phyloP scores from a whole-genome alignment of 108 stramenopile species.

The Nitzschia sp. region DNA sequence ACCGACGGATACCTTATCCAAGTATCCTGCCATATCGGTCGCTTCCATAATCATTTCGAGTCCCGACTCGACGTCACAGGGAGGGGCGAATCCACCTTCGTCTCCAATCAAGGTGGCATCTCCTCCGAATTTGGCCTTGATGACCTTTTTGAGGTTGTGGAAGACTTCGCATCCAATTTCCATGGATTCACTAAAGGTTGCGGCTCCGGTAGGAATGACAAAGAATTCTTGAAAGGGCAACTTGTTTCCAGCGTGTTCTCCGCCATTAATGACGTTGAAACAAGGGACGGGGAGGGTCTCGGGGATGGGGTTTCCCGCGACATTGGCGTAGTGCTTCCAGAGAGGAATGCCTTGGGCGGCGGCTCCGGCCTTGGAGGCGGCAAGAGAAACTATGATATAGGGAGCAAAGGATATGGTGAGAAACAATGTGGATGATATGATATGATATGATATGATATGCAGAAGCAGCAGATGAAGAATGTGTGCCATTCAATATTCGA shows the following conservation, averaged over 20 bases:
- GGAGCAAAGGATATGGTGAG: slow-evolving; percentile 2
- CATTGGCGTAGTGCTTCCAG: slow-evolving; percentile 98
- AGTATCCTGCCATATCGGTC: slow-evolving; percentile 92
- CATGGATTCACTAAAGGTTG: slow-evolving; percentile 95
- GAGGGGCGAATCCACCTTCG: slow-evolving; percentile 99
- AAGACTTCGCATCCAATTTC: slow-evolving; percentile 98
- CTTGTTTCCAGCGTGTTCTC: slow-evolving; percentile 98
- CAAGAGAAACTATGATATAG: slow-evolving; percentile 82
- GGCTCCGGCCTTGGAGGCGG: slow-evolving; percentile 97
- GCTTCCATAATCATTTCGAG: slow-evolving; percentile 99
- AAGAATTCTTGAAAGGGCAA: slow-evolving; percentile 99
- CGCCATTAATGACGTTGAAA: slow-evolving; percentile 99
- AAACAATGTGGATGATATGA: slow-evolving; percentile 3
- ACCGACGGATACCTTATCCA: slow-evolving; percentile 94
- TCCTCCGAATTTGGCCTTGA: slow-evolving; percentile 98
- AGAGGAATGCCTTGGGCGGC: slow-evolving; percentile 95
- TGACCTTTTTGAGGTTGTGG: slow-evolving; percentile 97
- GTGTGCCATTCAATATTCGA: too few relatives aligned
- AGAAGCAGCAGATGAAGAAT: neutral
- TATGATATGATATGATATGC: too few relatives aligned
- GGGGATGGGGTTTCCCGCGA: slow-evolving; percentile 95
- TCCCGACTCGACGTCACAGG: slow-evolving; percentile 89
- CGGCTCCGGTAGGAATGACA: slow-evolving; percentile 97
- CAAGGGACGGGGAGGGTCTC: slow-evolving; percentile 97
- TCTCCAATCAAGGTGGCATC: slow-evolving; percentile 99